Evolutionary conservation across 371 early-diverging fungal genomes (phyloP).

Genomic region (Apophysomyces trapeziformis): DNA sequence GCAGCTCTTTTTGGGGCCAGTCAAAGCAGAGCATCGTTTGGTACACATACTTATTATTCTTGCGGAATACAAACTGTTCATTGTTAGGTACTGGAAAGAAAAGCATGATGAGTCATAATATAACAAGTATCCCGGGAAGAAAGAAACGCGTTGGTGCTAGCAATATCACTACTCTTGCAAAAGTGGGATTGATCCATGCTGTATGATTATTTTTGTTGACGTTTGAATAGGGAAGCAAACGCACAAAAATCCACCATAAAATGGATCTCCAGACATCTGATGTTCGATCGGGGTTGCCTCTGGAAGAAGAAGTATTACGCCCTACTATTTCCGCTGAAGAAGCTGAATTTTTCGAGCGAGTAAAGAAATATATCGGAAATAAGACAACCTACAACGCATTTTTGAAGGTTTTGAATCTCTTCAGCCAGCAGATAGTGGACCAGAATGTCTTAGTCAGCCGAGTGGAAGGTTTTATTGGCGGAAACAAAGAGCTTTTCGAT

Average conservation of each 20-base stretch:
- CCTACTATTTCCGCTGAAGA: constrained; percentile 66
- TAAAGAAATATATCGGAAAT: constrained; percentile 80
- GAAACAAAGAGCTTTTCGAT: constrained; percentile 77
- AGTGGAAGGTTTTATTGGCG: constrained; percentile 78
- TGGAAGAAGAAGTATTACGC: constrained; percentile 17
- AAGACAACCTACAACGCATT: constrained; percentile 91
- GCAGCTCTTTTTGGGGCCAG: not conserved
- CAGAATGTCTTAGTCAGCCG: constrained; percentile 81
- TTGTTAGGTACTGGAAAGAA: not conserved
- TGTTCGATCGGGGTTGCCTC: constrained; percentile 19
- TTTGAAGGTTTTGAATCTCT: constrained; percentile 92
- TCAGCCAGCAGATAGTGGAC: constrained; percentile 92
- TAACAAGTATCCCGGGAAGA: not conserved
- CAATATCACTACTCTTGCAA: not conserved
- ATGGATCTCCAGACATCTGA: constrained; percentile 21
- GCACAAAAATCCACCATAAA: constrained; percentile 11
- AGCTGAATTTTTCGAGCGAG: constrained; percentile 87
- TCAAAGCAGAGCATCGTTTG: not conserved
- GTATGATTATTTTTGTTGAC: no score
- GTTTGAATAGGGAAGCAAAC: constrained; percentile 11
- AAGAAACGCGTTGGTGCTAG: not conserved
- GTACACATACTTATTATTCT: not conserved
- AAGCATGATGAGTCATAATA: not conserved
- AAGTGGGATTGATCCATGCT: constrained; percentile 12
- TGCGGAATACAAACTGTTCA: not conserved